A percentile compares a stretch with the other conserved stretches of the same genome.
phyloP scores from a whole-genome alignment of 129 eudicot genomes.

The Solidago caesia region DNA sequence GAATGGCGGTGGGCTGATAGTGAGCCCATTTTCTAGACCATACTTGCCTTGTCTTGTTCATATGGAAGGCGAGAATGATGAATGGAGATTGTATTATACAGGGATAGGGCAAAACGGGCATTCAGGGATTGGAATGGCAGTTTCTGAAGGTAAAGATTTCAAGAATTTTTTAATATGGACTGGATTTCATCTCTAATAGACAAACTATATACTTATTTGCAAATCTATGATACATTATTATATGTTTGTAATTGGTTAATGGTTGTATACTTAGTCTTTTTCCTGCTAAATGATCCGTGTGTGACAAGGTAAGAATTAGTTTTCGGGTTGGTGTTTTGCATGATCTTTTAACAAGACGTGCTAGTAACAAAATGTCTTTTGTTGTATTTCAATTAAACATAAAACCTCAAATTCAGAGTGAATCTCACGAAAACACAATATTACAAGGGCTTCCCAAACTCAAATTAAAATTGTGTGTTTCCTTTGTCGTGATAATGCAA shows the following conservation, averaged over 20 bases:
- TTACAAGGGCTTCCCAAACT: slow-evolving; percentile 9
- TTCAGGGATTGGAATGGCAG: slow-evolving; percentile 80
- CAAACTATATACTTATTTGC: not conserved
- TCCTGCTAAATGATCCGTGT: slow-evolving; percentile 3
- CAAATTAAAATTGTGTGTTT: slow-evolving; percentile 14
- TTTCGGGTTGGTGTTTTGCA: not conserved
- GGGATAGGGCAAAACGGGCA: slow-evolving; percentile 63
- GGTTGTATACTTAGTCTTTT: not conserved
- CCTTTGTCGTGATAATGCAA: slow-evolving; percentile 42
- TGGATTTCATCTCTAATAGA: slow-evolving; percentile 55
- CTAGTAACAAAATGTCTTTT: not conserved
- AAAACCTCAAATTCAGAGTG: not conserved
- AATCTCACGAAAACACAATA: not conserved
- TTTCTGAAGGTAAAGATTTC: slow-evolving; percentile 57
- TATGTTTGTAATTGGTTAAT: slow-evolving; percentile 12
- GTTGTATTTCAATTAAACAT: slow-evolving; percentile 4
- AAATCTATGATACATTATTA: slow-evolving; percentile 24
- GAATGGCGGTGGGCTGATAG: slow-evolving; percentile 53
- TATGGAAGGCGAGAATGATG: slow-evolving; percentile 79
- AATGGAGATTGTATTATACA: slow-evolving; percentile 88
- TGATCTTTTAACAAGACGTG: not conserved
- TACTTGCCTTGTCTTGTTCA: slow-evolving; percentile 82
- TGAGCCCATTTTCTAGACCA: slow-evolving; percentile 51
- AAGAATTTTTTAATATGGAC: slow-evolving; percentile 53
- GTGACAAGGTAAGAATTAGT: not conserved